Evolutionary conservation across 805 yeast genomes (phyloP).

Genomic region (Nakazawaea ambrosiae): DNA sequence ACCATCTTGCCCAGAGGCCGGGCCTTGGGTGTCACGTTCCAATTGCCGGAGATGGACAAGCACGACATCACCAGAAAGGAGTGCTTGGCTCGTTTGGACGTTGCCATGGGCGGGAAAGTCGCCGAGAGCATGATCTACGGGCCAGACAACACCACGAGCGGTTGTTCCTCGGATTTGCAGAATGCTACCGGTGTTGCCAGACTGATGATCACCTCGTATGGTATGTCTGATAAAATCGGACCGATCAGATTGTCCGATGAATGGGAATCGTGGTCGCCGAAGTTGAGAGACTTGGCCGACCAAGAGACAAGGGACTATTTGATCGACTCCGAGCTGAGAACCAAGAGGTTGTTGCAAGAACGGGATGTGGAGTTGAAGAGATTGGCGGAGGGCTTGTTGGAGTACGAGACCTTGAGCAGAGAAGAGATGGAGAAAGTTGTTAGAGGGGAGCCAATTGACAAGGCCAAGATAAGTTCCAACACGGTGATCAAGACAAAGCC

Average conservation of each 20-base stretch:
- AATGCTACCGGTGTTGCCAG: slow-evolving; percentile 90
- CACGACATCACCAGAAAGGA: slow-evolving; percentile 87
- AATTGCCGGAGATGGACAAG: slow-evolving; percentile 97
- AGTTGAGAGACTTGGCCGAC: slow-evolving; percentile 84
- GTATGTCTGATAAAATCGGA: slow-evolving; percentile 92
- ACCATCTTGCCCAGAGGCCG: slow-evolving; percentile 95
- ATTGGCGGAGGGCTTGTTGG: slow-evolving; percentile 87
- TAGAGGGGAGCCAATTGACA: slow-evolving; percentile 67
- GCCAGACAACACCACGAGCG: slow-evolving; percentile 86
- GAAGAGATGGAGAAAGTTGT: slow-evolving; percentile 87
- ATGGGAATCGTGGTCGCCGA: slow-evolving; percentile 94
- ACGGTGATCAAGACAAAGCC: slow-evolving; percentile 51
- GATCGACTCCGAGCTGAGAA: slow-evolving; percentile 71
- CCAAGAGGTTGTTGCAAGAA: slow-evolving; percentile 58
- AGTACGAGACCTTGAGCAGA: slow-evolving; percentile 89
- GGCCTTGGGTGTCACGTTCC: slow-evolving; percentile 95
- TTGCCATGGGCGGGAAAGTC: slow-evolving; percentile 98
- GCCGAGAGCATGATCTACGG: slow-evolving; percentile 95
- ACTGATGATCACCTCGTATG: slow-evolving; percentile 94
- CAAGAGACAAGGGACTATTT: slow-evolving; percentile 78
- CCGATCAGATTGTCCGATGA: slow-evolving; percentile 85
- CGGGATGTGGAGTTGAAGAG: slow-evolving; percentile 69
- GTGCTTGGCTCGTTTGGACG: slow-evolving; percentile 87
- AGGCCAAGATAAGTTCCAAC: slow-evolving; percentile 64
- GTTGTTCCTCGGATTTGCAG: slow-evolving; percentile 87